phyloP scores from a whole-genome alignment of 768 basidiomycete genomes.

The Asterophora parasitica region DNA sequence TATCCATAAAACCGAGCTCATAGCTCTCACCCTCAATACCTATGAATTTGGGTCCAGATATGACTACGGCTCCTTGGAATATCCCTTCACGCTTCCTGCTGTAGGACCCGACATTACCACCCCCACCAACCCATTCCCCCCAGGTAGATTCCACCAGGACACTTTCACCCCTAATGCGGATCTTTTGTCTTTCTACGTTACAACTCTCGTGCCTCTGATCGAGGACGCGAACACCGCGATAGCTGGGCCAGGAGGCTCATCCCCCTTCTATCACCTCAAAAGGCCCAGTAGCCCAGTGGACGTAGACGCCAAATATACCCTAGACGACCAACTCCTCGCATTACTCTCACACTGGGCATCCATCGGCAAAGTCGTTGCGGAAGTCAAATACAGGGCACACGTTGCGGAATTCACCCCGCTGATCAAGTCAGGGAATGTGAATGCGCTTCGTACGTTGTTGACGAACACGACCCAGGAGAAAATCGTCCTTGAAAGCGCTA shows the following conservation, averaged over 20 bases:
- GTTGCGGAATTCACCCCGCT: slow-evolving; percentile 1
- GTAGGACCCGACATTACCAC: slow-evolving; percentile 7
- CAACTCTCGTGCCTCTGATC: slow-evolving; percentile 9
- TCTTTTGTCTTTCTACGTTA: slow-evolving; percentile 9
- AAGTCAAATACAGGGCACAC: slow-evolving; percentile 9
- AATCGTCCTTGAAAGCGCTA: slow-evolving; percentile 5
- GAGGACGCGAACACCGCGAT: not conserved
- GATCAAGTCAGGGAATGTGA: slow-evolving; percentile 1
- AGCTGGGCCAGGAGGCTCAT: not conserved
- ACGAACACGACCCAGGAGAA: slow-evolving; percentile 10
- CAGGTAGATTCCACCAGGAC: slow-evolving; percentile 14
- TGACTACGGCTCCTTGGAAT: slow-evolving; percentile 13
- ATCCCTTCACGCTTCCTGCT: slow-evolving; percentile 11
- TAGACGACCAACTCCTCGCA: slow-evolving; percentile 8
- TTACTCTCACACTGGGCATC: slow-evolving; percentile 11
- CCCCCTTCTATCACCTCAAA: slow-evolving; percentile 10
- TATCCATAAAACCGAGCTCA: slow-evolving; percentile 4
- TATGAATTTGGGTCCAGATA: not conserved
- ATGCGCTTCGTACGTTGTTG: slow-evolving; percentile 3
- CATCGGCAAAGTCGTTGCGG: slow-evolving; percentile 13
- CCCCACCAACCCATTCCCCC: not conserved
- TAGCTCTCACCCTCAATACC: not conserved
- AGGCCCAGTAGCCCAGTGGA: not conserved
- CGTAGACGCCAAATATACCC: slow-evolving; percentile 3
- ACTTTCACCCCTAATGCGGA: slow-evolving; percentile 7